phyloP scores from a whole-genome alignment of 148 eudicot species.

The Rhododendron williamsianum region DNA sequence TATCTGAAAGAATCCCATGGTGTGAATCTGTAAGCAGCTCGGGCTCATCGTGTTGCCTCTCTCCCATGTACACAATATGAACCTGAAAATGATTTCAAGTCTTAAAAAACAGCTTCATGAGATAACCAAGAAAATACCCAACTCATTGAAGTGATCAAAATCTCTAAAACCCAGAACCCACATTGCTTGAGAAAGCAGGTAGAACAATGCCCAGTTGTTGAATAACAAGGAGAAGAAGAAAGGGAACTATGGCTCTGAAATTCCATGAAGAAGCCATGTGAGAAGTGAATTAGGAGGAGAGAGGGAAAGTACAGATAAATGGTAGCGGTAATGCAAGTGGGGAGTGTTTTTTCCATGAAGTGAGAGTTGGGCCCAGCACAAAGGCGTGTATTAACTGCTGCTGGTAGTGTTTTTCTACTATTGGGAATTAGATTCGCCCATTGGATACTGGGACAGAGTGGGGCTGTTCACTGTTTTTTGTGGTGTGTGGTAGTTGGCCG shows the following conservation, averaged over 20 bases:
- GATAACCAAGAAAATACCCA: background rate
- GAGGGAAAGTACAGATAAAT: background rate
- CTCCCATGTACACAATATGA: slow-evolving; percentile 33
- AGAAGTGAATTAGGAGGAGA: background rate
- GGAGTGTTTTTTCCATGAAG: background rate
- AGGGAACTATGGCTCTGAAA: background rate
- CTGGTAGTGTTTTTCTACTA: background rate
- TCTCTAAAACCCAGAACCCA: slow-evolving; percentile 4
- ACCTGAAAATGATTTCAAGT: slow-evolving; percentile 17
- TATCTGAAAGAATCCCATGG: slow-evolving; percentile 28
- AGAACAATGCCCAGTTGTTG: slow-evolving; percentile 13
- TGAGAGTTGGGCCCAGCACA: background rate
- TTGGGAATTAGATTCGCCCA: background rate
- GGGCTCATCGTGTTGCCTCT: slow-evolving; percentile 14
- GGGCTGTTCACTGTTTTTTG: background rate
- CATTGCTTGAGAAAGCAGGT: slow-evolving; percentile 13
- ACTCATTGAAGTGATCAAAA: background rate
- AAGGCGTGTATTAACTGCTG: background rate
- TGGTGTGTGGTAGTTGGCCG: background rate
- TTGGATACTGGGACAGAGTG: background rate
- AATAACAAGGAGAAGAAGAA: slow-evolving; percentile 3
- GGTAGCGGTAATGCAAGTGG: background rate
- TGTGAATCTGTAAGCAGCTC: slow-evolving; percentile 23
- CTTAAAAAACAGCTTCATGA: background rate
- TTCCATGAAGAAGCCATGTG: slow-evolving; percentile 15